phyloP scores from a whole-genome alignment of 768 basidiomycete species.

The Pisolithus microcarpus region DNA sequence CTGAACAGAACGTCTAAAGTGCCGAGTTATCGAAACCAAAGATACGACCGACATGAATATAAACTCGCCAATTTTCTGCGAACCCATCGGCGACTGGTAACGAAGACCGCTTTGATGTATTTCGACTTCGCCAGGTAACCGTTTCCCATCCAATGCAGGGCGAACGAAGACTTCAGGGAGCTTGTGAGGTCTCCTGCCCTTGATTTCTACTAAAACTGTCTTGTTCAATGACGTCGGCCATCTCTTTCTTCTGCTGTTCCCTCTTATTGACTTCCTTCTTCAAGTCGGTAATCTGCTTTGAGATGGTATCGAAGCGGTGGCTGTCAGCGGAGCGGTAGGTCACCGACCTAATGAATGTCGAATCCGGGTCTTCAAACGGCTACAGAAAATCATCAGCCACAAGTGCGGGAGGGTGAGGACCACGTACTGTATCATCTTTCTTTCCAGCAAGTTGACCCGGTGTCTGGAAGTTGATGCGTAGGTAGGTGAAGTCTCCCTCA shows the following conservation, averaged over 20 bases:
- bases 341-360: constrained; percentile 92
- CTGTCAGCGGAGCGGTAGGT: constrained; percentile 89
- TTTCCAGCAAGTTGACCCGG: constrained; percentile 96
- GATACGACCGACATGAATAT: not conserved
- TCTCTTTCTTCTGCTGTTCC: constrained; percentile 95
- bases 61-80: constrained; percentile 81
- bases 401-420: not conserved
- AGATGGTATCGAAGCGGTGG: constrained; percentile 82
- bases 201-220: constrained; percentile 82
- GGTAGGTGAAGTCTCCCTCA: constrained; percentile 88
- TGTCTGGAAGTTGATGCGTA: constrained; percentile 97
- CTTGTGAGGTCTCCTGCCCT: constrained; percentile 78
- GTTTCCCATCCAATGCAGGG: constrained; percentile 91
- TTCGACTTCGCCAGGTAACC: constrained; percentile 94
- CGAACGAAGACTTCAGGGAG: constrained; percentile 90
- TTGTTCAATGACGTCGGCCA: constrained; percentile 98
- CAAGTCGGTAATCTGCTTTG: constrained; percentile 87
- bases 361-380: constrained; percentile 95
- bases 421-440: constrained; percentile 89
- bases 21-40: constrained; percentile 2
- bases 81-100: constrained; percentile 79
- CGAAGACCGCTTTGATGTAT: constrained; percentile 96
- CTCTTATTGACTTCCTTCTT: constrained; percentile 97
- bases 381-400: constrained; percentile 21
- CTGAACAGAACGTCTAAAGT: constrained; percentile 81